Evolutionary conservation across 129 eudicot species (phyloP).

Genomic region (Centaurea solstitialis): DNA sequence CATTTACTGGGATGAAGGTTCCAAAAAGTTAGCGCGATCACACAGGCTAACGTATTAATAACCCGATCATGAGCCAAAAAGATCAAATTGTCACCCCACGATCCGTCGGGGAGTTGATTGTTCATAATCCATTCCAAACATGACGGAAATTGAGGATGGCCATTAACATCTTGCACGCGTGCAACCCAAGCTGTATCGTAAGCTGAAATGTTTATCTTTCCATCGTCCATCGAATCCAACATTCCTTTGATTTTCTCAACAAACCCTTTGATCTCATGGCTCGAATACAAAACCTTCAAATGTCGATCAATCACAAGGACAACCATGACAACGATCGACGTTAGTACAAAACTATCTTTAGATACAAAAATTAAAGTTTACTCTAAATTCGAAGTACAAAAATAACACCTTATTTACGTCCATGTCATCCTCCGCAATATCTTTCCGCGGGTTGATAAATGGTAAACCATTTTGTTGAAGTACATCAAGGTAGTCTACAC

Average conservation of each 20-base stretch:
- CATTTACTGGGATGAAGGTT: not conserved
- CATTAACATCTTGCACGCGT: constrained; percentile 7
- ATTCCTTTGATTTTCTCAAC: constrained; percentile 32
- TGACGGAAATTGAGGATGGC: constrained; percentile 53
- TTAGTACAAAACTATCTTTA: no score
- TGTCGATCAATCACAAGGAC: not conserved
- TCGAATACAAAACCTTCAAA: not conserved
- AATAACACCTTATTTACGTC: no score
- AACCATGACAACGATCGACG: not conserved
- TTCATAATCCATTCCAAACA: constrained; percentile 56
- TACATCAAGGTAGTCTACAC: no score
- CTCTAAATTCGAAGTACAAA: not conserved
- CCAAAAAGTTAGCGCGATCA: constrained; percentile 32
- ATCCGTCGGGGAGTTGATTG: constrained; percentile 63
- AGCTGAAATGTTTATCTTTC: constrained; percentile 51
- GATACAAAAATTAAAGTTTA: no score
- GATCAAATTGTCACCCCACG: constrained; percentile 55
- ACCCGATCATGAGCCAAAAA: constrained; percentile 58
- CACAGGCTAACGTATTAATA: constrained; percentile 59
- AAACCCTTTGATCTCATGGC: constrained; percentile 3
- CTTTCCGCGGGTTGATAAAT: no score
- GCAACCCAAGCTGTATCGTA: constrained; percentile 37
- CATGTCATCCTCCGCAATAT: no score
- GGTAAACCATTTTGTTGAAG: no score
- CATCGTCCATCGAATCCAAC: constrained; percentile 53